Conservation (phyloP, 1,139 yeast genomes). For the Suhomyces anneliseae region DNA sequence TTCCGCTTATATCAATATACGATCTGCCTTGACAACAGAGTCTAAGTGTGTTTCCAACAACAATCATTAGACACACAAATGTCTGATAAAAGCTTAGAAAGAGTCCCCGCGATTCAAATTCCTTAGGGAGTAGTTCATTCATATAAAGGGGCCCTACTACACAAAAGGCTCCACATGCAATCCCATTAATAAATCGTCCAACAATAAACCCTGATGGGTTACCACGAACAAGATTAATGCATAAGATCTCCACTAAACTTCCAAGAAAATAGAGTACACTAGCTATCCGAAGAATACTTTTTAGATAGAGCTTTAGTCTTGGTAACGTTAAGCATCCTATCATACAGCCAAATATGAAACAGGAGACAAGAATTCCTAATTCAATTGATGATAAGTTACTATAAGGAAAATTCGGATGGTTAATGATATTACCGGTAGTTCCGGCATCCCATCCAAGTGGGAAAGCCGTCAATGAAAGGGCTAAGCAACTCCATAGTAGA, state of each 20-base stretch:
- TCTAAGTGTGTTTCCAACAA: slow-evolving; percentile 21
- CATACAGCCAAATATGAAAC: slow-evolving; percentile 31
- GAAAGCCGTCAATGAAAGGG: slow-evolving; percentile 20
- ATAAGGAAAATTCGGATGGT: slow-evolving; percentile 10
- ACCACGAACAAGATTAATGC: neutral
- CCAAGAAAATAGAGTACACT: slow-evolving; percentile 18
- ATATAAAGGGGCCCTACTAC: slow-evolving; percentile 31
- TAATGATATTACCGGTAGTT: slow-evolving; percentile 27
- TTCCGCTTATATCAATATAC: slow-evolving; percentile 7
- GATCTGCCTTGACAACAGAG: neutral
- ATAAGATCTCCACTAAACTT: slow-evolving; percentile 16
- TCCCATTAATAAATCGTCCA: slow-evolving; percentile 28
- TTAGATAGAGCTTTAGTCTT: slow-evolving; percentile 9
- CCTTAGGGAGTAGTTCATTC: slow-evolving; percentile 20
- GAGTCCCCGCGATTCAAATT: slow-evolving; percentile 15
- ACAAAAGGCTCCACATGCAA: slow-evolving; percentile 27
- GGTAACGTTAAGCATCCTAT: slow-evolving; percentile 25
- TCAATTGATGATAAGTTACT: slow-evolving; percentile 3
- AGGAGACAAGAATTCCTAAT: slow-evolving; percentile 26
- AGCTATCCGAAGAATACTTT: slow-evolving; percentile 10
- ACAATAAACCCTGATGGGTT: slow-evolving; percentile 15
- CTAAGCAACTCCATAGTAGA: neutral
- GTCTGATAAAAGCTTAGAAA: slow-evolving; percentile 28
- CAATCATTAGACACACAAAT: slow-evolving; percentile 23
- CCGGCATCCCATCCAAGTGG: slow-evolving; percentile 41